Evolutionary conservation across 352 stramenopile genomes (phyloP), one percentile per base, ranked within the genome.

Genomic region (Pythium dissimile): DNA sequence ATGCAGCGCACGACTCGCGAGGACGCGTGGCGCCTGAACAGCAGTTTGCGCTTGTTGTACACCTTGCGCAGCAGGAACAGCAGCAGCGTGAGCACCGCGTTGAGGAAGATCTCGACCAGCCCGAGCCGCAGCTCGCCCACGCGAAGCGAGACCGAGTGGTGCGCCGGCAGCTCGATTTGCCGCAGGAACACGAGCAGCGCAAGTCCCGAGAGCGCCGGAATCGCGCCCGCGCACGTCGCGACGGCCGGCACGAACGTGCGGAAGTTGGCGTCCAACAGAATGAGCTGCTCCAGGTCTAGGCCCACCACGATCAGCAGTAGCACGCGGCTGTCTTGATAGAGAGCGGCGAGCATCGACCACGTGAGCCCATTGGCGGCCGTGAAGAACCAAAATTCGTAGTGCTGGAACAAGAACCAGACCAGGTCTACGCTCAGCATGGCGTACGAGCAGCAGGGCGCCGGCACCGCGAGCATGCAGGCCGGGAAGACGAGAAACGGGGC

Each of bases 351-450:
- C 11, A 59, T 2, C 3, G 34, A 10, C 67, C 71, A 75, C 13
- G 60, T 68, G 12, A 66, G 5, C 2, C 68, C 5, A 31, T 75
- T 79, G 8, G 66, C 49, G 20, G 56, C 45, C 8, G 67, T 66
- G 44, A 79, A 79, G 51, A 75, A 79, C 67, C 71, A 79, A 34
- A 73, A 79, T 12, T 79, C 71, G 55, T 70, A 75, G 18, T 76
- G 48, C 11, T 38, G 43, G 2, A 58, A 16, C 9, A 75, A 45
- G 12, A 72, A 52, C n/a, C 21, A 28, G n/a, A 71, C 11, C 50
- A 76, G 62, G 32, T 75, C 67, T 46, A 59, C 41, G 15, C 67
- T 71, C 11, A 69, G 60, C 35, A 66, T 79, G 6, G 50, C 43
- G 27, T 60, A 53, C 3, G 67, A 66, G 27, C 65, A 63, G 10